Evolutionary conservation across 2,329 filamentous ascomycete species (phyloP), one percentile per base, ranked within the genome.

Genomic region (Cytospora piceae): DNA sequence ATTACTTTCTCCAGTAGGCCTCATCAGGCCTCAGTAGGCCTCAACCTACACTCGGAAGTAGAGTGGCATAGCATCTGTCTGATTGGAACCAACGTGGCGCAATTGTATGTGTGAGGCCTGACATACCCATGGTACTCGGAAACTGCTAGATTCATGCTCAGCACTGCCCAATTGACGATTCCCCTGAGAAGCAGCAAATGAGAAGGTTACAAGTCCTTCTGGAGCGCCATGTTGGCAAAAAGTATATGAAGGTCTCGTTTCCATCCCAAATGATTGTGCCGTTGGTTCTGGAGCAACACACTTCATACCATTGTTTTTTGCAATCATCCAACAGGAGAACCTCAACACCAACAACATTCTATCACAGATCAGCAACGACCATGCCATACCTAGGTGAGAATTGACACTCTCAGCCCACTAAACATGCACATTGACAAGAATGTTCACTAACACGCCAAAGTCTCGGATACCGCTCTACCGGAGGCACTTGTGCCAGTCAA

Each of bases 11-110:
- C 8, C 46, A 49, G n/a, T 49, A 14, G n/a, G 46, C n/a, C 46
- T 24, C n/a, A 20, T n/a, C 14, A 14, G n/a, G 46, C 46, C n/a
- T 49, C 46, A 4, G 39, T 42, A n/a, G 39, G 39, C 39, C 39
- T 42, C 39, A 22, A 49, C n/a, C 46, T 4, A 24, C 20, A n/a
- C 3, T 24, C 46, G 46, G 46, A 49, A 24, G 11, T 20, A 49
- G 46, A 22, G 46, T 22, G 46, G 42, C n/a, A 49, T 4, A 49
- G 46, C n/a, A 14, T 22, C 22, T 24, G 3, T 6, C 24, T 49
- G 46, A 49, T 49, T 49, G 46, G 46, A 14, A 49, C 11, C 46
- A 49, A 49, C 46, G 46, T 49, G n/a, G 46, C 46, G 20, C 46
- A 49, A 49, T 24, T n/a, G 46, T 49, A 22, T 49, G 46, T n/a